phyloP scores from a whole-genome alignment of 2,329 filamentous ascomycete genomes.

The Didymella exigua region DNA sequence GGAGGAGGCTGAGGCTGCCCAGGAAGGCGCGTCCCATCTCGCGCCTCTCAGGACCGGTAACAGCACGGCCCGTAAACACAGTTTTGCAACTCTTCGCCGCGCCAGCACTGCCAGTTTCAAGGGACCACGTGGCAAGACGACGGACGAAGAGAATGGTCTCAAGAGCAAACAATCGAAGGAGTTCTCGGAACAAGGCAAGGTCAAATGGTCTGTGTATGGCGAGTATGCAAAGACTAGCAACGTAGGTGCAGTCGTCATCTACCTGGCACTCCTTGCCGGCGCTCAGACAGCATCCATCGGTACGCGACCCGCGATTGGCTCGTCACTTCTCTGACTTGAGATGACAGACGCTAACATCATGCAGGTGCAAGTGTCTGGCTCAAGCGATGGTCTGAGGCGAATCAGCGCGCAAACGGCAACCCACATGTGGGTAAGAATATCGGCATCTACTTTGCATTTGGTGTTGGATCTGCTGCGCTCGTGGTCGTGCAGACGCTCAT shows the following conservation, averaged over 20 bases:
- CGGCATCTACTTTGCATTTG: constrained; percentile 93
- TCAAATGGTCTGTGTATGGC: constrained; percentile 93
- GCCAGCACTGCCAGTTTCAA: constrained; percentile 91
- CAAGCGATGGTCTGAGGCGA: constrained; percentile 87
- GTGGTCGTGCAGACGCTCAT: constrained; percentile 93
- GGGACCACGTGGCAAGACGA: constrained; percentile 80
- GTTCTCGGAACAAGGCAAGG: constrained; percentile 90
- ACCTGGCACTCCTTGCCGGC: constrained; percentile 75
- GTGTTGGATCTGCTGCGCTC: constrained; percentile 80
- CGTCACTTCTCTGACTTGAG: constrained; percentile 27
- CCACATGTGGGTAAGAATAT: constrained; percentile 85
- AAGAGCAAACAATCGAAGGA: constrained; percentile 89
- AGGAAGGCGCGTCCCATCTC: constrained; percentile 73
- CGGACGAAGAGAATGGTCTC: constrained; percentile 76
- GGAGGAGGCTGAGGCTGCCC: constrained; percentile 63
- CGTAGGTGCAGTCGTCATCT: constrained; percentile 79
- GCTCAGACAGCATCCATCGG: constrained; percentile 83
- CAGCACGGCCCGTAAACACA: constrained; percentile 66
- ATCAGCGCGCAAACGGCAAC: constrained; percentile 71
- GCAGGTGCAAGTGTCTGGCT: constrained; percentile 86
- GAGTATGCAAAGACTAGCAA: constrained; percentile 98
- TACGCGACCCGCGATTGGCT: constrained; percentile 50
- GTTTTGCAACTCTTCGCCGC: constrained; percentile 80
- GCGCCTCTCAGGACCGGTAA: constrained; percentile 70
- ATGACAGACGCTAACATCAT: constrained; percentile 31